Evolutionary conservation across 768 basidiomycete genomes (phyloP).

Genomic region (Lactarius quietus): DNA sequence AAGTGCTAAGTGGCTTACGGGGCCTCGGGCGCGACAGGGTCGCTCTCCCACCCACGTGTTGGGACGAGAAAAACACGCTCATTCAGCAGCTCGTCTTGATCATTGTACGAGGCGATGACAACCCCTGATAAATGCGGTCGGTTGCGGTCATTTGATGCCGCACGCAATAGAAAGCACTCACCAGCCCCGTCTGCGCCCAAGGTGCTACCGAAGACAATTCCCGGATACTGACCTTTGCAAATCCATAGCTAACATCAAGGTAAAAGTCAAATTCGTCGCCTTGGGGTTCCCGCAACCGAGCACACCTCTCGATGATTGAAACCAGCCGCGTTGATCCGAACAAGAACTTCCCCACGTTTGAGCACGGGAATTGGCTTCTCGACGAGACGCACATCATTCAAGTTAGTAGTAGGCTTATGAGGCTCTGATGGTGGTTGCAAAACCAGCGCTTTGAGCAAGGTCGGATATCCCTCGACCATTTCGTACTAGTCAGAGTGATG

Average conservation of each 20-base stretch:
- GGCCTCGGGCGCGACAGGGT: slow-evolving; percentile 62
- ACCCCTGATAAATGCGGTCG: slow-evolving; percentile 43
- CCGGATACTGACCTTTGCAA: slow-evolving; percentile 62
- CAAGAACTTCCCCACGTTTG: slow-evolving; percentile 55
- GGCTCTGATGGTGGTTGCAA: neutral
- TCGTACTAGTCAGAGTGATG: neutral
- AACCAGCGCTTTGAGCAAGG: slow-evolving; percentile 4
- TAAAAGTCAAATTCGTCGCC: neutral
- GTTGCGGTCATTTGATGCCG: neutral
- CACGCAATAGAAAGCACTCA: slow-evolving; percentile 26
- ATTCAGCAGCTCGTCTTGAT: slow-evolving; percentile 52
- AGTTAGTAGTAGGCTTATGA: slow-evolving; percentile 43
- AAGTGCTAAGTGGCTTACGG: slow-evolving; percentile 38
- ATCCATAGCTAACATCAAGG: slow-evolving; percentile 61
- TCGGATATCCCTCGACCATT: neutral
- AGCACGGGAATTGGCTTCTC: slow-evolving; percentile 49
- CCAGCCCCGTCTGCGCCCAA: slow-evolving; percentile 77
- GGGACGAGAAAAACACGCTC: slow-evolving; percentile 74
- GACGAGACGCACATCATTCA: slow-evolving; percentile 55
- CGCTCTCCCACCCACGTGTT: slow-evolving; percentile 68
- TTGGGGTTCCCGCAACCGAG: neutral
- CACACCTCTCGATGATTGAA: slow-evolving; percentile 69
- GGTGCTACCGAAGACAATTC: slow-evolving; percentile 53
- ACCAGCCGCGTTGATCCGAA: slow-evolving; percentile 62
- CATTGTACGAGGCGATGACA: slow-evolving; percentile 54